Percentiles rank a stretch among this genome's conserved stretches.
Evolutionary conservation across 176 grass and related monocot genomes (phyloP).

Genomic region (Thinopyrum elongatum): DNA sequence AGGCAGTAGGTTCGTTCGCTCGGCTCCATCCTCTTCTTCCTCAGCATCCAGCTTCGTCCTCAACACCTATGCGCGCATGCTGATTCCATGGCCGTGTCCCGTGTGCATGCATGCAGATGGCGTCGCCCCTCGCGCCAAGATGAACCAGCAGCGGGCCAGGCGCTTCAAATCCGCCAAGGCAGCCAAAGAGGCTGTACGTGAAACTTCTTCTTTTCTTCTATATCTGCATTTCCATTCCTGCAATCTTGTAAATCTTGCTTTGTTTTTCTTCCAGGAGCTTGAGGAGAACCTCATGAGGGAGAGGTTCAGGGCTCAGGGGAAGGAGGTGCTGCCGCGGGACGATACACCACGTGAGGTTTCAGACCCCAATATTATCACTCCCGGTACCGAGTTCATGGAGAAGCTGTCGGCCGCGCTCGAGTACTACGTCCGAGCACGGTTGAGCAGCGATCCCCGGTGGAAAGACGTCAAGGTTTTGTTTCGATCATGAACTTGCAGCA

Average conservation of each 20-base stretch:
- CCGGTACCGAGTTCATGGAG: conserved; percentile 73
- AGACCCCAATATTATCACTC: conserved; percentile 67
- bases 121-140: conserved; percentile 74
- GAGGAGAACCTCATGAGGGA: conserved; percentile 37
- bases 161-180: conserved; percentile 63
- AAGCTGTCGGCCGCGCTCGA: conserved; percentile 44
- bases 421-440: conserved; percentile 45
- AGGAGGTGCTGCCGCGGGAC: background rate
- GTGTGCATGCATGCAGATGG: conserved; percentile 51
- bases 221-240: background rate
- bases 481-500: background rate
- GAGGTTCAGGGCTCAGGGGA: conserved; percentile 22
- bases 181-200: conserved; percentile 42
- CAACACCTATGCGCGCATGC: background rate
- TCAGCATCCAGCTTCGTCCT: background rate
- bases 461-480: conserved; percentile 51
- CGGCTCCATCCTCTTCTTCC: no score
- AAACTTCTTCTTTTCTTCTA: background rate
- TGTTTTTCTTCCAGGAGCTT: conserved; percentile 32
- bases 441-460: conserved; percentile 52
- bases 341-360: background rate
- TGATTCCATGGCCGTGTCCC: background rate
- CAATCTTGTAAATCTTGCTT: background rate
- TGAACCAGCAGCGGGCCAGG: conserved; percentile 71
- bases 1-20: no score